Percentiles rank a stretch among this genome's conserved stretches.
These are phyloP conservation scores for Sequoia sempervirens DNA, from an alignment of 75 land plant genomes.

Conservation along the genomic window DNA sequence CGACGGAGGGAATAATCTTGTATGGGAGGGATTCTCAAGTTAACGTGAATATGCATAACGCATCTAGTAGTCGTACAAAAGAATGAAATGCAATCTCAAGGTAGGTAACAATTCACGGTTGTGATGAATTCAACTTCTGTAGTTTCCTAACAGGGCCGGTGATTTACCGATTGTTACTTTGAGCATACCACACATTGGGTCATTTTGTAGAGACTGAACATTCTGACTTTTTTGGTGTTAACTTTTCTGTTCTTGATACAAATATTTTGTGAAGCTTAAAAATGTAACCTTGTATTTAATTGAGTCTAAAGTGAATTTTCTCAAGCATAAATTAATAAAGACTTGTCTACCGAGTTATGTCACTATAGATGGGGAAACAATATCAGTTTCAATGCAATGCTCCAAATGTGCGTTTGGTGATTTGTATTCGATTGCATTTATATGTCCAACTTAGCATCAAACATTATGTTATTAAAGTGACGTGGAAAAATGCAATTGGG, in stretches of 20 bases:
- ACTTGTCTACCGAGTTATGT: too few species aligned
- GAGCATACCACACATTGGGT: background rate
- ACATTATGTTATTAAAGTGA: too few species aligned
- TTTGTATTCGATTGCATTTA: too few species aligned
- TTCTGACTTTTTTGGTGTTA: background rate
- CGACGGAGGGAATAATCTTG: background rate
- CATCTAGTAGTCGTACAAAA: background rate
- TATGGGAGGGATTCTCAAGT: background rate
- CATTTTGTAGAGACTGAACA: background rate
- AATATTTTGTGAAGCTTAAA: background rate
- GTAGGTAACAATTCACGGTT: background rate
- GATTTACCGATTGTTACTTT: background rate
- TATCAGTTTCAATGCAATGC: too few species aligned
- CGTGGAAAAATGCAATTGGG: too few species aligned
- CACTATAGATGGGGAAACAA: too few species aligned
- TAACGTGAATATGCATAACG: background rate
- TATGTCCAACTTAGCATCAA: too few species aligned
- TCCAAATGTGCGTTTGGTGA: too few species aligned
- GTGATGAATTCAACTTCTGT: background rate
- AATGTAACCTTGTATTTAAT: background rate
- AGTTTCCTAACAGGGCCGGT: background rate
- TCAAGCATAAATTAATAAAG: too few species aligned
- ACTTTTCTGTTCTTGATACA: too few species aligned
- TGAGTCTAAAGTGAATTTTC: too few species aligned
- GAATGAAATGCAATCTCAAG: background rate